These are phyloP conservation scores for Hygrophorus russula DNA, from an alignment of 768 basidiomycete genomes.

Conservation along the genomic window DNA sequence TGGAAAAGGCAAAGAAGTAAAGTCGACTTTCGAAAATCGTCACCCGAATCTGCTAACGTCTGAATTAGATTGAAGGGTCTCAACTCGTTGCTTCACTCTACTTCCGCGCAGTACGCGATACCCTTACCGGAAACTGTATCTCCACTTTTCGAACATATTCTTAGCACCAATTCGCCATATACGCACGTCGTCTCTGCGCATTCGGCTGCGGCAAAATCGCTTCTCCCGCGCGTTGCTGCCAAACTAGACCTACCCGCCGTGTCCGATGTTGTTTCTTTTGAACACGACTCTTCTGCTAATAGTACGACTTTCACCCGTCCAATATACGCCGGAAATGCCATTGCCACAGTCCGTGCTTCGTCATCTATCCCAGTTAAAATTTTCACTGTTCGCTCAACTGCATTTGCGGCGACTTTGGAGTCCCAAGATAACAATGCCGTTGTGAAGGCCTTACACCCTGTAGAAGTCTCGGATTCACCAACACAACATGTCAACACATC, in stretches of 20 bases:
- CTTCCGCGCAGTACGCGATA: constrained; percentile 57
- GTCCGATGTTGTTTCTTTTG: constrained; percentile 80
- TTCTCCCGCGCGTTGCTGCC: constrained; percentile 89
- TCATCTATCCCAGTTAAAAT: constrained; percentile 79
- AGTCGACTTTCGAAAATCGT: constrained; percentile 9
- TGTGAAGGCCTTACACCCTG: constrained; percentile 50
- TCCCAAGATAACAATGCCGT: constrained; percentile 46
- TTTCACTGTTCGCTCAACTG: constrained; percentile 89
- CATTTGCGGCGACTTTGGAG: constrained; percentile 59
- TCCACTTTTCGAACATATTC: constrained; percentile 69
- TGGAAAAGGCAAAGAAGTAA: constrained; percentile 80
- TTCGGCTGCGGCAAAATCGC: constrained; percentile 84
- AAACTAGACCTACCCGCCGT: constrained; percentile 82
- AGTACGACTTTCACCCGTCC: constrained; percentile 84
- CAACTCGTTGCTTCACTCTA: constrained; percentile 54
- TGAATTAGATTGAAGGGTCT: constrained; percentile 53
- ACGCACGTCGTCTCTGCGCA: constrained; percentile 92
- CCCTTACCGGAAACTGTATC: constrained; percentile 69
- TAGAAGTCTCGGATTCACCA: constrained; percentile 44
- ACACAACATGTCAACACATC: constrained; percentile 63
- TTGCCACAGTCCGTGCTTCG: constrained; percentile 78
- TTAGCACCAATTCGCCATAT: constrained; percentile 46
- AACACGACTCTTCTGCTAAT: constrained; percentile 58
- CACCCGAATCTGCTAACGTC: constrained; percentile 5
- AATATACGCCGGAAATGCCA: constrained; percentile 97